phyloP scores from a whole-genome alignment of 805 yeast genomes.

The Suhomyces sp. region DNA sequence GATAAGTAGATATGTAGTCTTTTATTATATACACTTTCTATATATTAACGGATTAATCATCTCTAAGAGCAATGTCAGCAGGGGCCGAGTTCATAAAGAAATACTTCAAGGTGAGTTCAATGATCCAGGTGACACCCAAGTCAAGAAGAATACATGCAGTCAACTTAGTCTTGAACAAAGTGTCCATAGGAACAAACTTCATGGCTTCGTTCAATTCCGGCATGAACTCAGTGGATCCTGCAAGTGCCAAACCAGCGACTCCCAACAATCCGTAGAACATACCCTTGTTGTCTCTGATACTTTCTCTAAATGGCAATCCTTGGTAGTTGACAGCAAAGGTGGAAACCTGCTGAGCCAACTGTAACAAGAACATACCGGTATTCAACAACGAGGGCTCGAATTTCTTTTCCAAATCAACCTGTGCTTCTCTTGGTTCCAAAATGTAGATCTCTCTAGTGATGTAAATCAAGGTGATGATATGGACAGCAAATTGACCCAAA shows the following conservation, averaged over 20 bases:
- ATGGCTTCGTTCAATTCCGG: constrained; percentile 93
- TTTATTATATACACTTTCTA: neutral
- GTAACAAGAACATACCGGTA: constrained; percentile 93
- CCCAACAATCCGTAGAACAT: constrained; percentile 95
- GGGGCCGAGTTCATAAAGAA: constrained; percentile 89
- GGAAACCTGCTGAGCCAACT: constrained; percentile 93
- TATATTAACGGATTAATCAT: constrained; percentile 5
- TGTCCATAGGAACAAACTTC: constrained; percentile 85
- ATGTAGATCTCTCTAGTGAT: constrained; percentile 79
- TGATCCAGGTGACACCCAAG: constrained; percentile 68
- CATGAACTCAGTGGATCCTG: constrained; percentile 90
- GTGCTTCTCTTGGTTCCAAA: constrained; percentile 90
- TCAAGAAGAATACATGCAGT: constrained; percentile 73
- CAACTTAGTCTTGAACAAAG: constrained; percentile 70
- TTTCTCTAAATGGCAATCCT: constrained; percentile 94
- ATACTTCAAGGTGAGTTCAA: constrained; percentile 77
- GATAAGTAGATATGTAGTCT: no score
- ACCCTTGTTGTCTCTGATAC: constrained; percentile 85
- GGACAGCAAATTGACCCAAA: constrained; percentile 93
- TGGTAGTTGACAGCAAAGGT: constrained; percentile 97
- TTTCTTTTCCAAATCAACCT: constrained; percentile 82
- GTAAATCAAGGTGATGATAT: constrained; percentile 76
- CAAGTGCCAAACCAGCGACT: constrained; percentile 81
- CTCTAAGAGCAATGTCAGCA: constrained; percentile 76
- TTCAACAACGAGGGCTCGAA: constrained; percentile 88